Base-by-base conservation (phyloP, 1,284 basidiomycete genomes). In the Cryptococcus sp. region DNA sequence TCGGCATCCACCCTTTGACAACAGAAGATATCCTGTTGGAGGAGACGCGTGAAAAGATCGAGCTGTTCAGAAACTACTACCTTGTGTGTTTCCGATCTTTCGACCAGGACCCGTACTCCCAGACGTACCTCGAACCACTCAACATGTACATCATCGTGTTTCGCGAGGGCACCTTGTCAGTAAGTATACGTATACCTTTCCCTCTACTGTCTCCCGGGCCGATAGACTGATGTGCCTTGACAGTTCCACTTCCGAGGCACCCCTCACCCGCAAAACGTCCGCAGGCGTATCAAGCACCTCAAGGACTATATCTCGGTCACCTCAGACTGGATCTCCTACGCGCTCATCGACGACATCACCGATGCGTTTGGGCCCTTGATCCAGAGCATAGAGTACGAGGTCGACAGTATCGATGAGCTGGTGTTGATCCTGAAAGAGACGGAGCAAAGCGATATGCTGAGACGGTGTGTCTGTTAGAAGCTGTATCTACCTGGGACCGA, bases 101-200 rank as follows among this genome's bases (percentile, higher is more conserved):
- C 79, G 96, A 99, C 78, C 96, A 99, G 80, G 95, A 98, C 77
- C 90, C 87, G 15, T 98, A 98, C 80, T 93, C 89, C 68, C 93
- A 95, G 9, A 98, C 93, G 0, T 90, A 98, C 75, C 85, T 99
- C 51, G 95, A 99, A 76, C 96, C 96, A 33, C 81, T 98, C 60
- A 98, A 99, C 80, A 98, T 98, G 93, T 99, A 98, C 79, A 96
- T 98, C 71, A 90, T 98, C 69, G 96, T 99, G 42, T 98, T 98
- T 80, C 84, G 96, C 40, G 95, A 98, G 76, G 96, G 96, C n/a
- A 98, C 88, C 2, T 79, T 97, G 45, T 95, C 92, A 24, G 87
- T 92, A 66, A 66, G 88, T 68, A 1, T 3, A 49, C 39, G 36
- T 40, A 5, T 28, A 21, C 6, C 28, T 21, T 35, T 40, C 3